A percentile compares a stretch with the other conserved stretches of the same genome.
Evolutionary conservation across 805 yeast genomes (phyloP).

Genomic region (Wickerhamiella kurtzmanii): DNA sequence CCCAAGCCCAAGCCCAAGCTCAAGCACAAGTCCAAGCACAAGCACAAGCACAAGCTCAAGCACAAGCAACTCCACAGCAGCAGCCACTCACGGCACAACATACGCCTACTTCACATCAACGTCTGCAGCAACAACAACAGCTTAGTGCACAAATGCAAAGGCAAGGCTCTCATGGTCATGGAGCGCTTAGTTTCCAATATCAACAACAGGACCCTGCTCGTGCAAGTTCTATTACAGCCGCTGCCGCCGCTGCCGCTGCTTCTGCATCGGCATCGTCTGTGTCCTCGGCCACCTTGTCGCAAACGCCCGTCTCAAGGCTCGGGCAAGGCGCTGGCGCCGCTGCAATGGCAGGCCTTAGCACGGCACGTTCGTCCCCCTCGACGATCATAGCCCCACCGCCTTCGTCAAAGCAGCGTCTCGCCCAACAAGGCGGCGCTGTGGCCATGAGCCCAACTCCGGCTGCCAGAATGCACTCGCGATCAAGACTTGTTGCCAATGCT

Average conservation of each 20-base stretch:
- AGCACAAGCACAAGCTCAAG: neutral
- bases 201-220: slow-evolving; percentile 6
- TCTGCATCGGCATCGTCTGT: slow-evolving; percentile 4
- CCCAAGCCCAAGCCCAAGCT: neutral
- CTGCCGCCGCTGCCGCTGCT: slow-evolving; percentile 17
- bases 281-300: slow-evolving; percentile 1
- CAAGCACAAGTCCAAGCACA: neutral
- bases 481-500: slow-evolving; percentile 22
- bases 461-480: slow-evolving; percentile 18
- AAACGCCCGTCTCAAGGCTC: neutral
- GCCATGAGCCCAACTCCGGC: slow-evolving; percentile 21
- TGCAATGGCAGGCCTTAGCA: neutral
- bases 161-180: neutral
- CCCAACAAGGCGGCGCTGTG: neutral
- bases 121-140: neutral
- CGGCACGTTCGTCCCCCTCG: slow-evolving; percentile 13
- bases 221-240: slow-evolving; percentile 14
- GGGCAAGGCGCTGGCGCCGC: neutral
- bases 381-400: slow-evolving; percentile 14
- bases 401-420: neutral
- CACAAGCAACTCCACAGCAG: neutral
- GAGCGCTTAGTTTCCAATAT: neutral
- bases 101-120: too few relatives aligned
- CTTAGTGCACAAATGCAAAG: neutral
- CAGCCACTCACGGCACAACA: too few relatives aligned